Percentiles rank a stretch among this genome's conserved stretches.
Evolutionary conservation across 73 alveolate species (phyloP).

Genomic region (Halteria grandinella): DNA sequence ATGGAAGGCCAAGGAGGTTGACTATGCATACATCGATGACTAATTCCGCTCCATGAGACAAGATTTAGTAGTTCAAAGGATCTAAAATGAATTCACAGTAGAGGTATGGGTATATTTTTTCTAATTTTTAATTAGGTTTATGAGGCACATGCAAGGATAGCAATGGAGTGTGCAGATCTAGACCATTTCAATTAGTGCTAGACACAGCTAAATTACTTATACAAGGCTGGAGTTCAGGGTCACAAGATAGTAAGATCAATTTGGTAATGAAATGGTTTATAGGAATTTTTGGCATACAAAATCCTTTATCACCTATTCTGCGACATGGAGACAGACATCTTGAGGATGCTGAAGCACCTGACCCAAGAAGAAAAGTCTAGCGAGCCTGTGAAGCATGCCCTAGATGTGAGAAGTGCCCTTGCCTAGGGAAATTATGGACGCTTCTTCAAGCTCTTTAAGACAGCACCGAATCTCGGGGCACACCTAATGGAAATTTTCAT

Average conservation of each 20-base stretch:
- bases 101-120: constrained; percentile 32
- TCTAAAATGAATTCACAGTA: constrained; percentile 76
- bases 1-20: constrained; percentile 72
- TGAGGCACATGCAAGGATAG: constrained; percentile 88
- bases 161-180: constrained; percentile 82
- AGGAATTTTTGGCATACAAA: constrained; percentile 78
- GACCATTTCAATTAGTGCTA: constrained; percentile 83
- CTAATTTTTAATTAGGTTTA: constrained; percentile 57
- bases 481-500: constrained; percentile 75
- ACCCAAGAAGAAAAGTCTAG: constrained; percentile 50
- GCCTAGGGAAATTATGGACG: constrained; percentile 65
- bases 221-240: constrained; percentile 71
- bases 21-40: constrained; percentile 78
- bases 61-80: constrained; percentile 78
- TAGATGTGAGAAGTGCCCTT: constrained; percentile 39
- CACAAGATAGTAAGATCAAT: constrained; percentile 42
- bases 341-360: constrained; percentile 55
- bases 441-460: constrained; percentile 71
- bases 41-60: constrained; percentile 82
- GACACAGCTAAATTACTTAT: constrained; percentile 74
- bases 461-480: constrained; percentile 71
- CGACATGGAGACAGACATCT: constrained; percentile 64
- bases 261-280: not conserved
- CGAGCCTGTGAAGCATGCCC: constrained; percentile 58
- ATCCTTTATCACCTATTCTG: constrained; percentile 66